Conservation (phyloP, 768 basidiomycete genomes). For the Paxillus ammoniavirescens region DNA sequence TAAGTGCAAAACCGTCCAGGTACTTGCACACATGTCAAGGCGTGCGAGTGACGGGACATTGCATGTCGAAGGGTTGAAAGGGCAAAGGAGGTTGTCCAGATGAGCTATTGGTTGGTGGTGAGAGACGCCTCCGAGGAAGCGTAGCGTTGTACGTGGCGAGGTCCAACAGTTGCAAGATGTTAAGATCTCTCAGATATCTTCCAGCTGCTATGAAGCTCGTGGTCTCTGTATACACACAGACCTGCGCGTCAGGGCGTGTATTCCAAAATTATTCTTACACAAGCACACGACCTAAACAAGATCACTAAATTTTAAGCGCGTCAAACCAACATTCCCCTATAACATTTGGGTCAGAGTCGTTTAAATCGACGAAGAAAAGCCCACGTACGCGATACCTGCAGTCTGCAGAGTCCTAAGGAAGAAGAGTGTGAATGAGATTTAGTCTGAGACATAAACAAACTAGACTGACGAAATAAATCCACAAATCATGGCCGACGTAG, state of each 20-base stretch:
- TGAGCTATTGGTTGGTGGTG: no score
- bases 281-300: background rate
- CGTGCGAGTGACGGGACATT: no score
- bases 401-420: constrained; percentile 48
- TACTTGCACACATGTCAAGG: no score
- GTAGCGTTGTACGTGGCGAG: no score
- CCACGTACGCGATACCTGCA: constrained; percentile 54
- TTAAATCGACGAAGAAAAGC: background rate
- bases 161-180: no score
- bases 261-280: background rate
- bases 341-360: constrained; percentile 19
- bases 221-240: no score
- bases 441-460: background rate
- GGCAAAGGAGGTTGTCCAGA: no score
- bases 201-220: no score
- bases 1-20: no score
- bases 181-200: no score
- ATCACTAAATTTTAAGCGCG: constrained; percentile 20
- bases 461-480: constrained; percentile 55
- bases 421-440: background rate
- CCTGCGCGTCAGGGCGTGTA: background rate
- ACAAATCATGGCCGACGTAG: constrained; percentile 66
- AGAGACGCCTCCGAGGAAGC: no score
- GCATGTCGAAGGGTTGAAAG: no score
- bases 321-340: constrained; percentile 48